Base-by-base conservation (phyloP, 2,329 filamentous ascomycete genomes). In the Aureobasidium sp. region DNA sequence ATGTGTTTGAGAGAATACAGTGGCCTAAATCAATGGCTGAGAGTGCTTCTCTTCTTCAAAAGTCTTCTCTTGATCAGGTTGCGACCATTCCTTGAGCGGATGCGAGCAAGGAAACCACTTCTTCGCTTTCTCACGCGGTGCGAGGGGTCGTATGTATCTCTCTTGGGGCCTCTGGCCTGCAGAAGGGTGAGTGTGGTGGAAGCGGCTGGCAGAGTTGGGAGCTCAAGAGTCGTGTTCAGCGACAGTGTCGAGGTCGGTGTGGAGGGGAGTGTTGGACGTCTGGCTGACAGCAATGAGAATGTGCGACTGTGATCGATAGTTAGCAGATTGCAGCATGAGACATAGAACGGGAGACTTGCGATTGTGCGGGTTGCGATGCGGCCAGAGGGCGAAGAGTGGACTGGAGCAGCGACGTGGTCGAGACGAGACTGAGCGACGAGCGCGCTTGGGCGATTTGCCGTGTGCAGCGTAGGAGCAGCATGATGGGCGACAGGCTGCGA, bases 81-180 rank as follows among this genome's bases (percentile, higher is more conserved):
- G 68, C 80, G 73, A 29, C 84, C 84, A 57, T 77, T 81, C 68
- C 79, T 77, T 27, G 77, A 77, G 68, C 76, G 75, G 64, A 84
- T 65, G 67, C 84, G 72, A 10, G 79, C 74, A 63, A 86, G 69
- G 68, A 85, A 86, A 2, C 84, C 84, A 73, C 84, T 81, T 67
- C 84, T 77, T 65, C 84, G 76, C 74, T 86, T 87, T 70, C 85
- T 77, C 45, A 85, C 81, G 48, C 79, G 69, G 65, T 85, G 81
- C 55, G 80, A 84, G 10, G 83, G 83, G 61, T 82, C 81, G 68
- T 78, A 86, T 45, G 84, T 86, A 62, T 80, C 73, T 65, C 84
- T 77, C 32, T 78, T 79, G 3, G 75, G 77, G 66, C 75, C 76
- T 44, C 78, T 73, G 27, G 78, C 73, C 66, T 79, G 77, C 29